phyloP scores from a whole-genome alignment of 1,284 basidiomycete genomes.

The Anthracocystis walkeri region DNA sequence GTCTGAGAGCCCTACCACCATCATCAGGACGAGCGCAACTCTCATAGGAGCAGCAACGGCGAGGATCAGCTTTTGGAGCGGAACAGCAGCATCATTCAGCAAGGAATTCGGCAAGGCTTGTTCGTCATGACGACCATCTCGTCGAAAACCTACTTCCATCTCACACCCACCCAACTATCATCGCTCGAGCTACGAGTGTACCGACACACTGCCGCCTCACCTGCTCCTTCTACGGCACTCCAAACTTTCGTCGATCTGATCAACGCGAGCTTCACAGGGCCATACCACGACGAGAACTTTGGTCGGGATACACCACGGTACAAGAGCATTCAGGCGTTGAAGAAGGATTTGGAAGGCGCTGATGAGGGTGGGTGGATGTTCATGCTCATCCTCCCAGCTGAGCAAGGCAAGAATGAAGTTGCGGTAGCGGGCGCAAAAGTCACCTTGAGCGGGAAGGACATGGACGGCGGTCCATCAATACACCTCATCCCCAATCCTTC shows the following conservation, averaged over 20 bases:
- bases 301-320: slow-evolving; percentile 16
- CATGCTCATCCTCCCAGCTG: slow-evolving; percentile 6
- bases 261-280: slow-evolving; percentile 1
- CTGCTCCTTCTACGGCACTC: neutral
- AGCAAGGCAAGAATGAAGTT: neutral
- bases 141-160: neutral
- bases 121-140: neutral
- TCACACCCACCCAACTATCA: neutral
- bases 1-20: too few species aligned
- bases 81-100: too few species aligned
- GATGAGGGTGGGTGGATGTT: slow-evolving; percentile 17
- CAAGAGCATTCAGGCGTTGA: neutral
- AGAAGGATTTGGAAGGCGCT: slow-evolving; percentile 14
- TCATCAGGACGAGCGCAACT: too few species aligned
- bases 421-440: slow-evolving; percentile 33
- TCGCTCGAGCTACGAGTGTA: neutral
- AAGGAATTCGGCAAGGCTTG: too few species aligned
- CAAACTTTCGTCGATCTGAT: neutral
- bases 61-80: too few species aligned
- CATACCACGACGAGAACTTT: slow-evolving; percentile 21
- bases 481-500: slow-evolving; percentile 9
- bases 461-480: slow-evolving; percentile 20
- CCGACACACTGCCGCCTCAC: neutral
- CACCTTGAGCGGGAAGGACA: slow-evolving; percentile 20
- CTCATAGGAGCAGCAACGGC: too few species aligned